phyloP scores from a whole-genome alignment of 1,284 basidiomycete species.

The Apiotrichum gamsii region DNA sequence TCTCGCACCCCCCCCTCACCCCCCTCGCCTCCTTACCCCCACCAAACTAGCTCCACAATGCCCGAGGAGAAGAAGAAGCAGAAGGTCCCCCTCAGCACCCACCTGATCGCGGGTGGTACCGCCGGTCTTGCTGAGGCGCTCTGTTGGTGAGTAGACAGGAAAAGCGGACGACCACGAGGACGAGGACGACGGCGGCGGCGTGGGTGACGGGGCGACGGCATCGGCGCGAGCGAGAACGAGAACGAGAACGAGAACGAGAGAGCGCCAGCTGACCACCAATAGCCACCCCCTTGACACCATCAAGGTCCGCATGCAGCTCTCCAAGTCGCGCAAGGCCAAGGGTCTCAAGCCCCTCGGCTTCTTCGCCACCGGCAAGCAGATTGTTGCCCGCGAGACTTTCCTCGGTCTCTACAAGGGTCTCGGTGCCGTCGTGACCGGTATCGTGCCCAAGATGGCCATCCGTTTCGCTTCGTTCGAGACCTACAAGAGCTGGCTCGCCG shows the following conservation, averaged over 20 bases:
- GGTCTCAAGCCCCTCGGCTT: slow-evolving; percentile 74
- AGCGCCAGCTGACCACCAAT: not conserved
- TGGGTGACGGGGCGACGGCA: too few relatives aligned
- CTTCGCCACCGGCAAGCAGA: slow-evolving; percentile 83
- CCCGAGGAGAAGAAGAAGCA: slow-evolving; percentile 10
- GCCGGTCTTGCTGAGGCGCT: slow-evolving; percentile 83
- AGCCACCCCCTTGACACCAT: slow-evolving; percentile 78
- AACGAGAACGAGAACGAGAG: too few relatives aligned
- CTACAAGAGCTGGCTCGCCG: slow-evolving; percentile 77
- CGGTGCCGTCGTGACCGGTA: slow-evolving; percentile 93
- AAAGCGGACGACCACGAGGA: too few relatives aligned
- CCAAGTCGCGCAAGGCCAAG: slow-evolving; percentile 59
- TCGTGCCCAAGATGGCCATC: slow-evolving; percentile 99
- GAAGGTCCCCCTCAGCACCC: slow-evolving; percentile 65
- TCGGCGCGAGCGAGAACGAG: not conserved
- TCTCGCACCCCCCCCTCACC: too few relatives aligned
- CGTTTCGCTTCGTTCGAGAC: slow-evolving; percentile 96
- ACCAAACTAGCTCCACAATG: slow-evolving; percentile 3
- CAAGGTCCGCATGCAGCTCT: slow-evolving; percentile 98
- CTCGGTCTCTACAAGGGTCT: slow-evolving; percentile 97
- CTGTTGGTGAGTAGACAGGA: slow-evolving; percentile 51
- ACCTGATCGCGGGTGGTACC: slow-evolving; percentile 83
- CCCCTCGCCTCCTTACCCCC: too few relatives aligned
- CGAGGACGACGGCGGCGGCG: too few relatives aligned
- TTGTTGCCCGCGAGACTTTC: slow-evolving; percentile 84